phyloP scores from a whole-genome alignment of 2,329 filamentous ascomycete species.

The Nakataea oryzae region DNA sequence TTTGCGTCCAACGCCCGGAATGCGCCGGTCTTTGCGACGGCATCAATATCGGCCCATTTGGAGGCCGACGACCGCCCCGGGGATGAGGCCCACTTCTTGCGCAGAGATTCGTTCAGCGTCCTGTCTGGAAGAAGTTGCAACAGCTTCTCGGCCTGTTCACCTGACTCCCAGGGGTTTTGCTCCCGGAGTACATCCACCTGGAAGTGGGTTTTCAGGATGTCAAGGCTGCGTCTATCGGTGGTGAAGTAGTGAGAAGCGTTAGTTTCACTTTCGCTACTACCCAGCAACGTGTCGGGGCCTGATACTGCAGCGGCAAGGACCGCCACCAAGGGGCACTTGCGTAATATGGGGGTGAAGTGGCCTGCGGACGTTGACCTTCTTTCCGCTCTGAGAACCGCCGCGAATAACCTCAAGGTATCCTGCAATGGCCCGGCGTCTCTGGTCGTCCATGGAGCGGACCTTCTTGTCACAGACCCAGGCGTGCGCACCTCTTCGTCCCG shows the following conservation, averaged over 20 bases:
- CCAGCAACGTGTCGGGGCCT: too few species aligned
- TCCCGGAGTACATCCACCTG: conserved; percentile 68
- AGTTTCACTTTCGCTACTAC: conserved; percentile 5
- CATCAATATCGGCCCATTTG: conserved; percentile 94
- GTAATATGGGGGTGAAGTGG: conserved; percentile 84
- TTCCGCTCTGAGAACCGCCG: conserved; percentile 75
- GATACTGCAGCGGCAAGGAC: neutral
- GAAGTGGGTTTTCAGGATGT: conserved; percentile 77
- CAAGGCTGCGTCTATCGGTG: conserved; percentile 54
- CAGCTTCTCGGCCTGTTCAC: conserved; percentile 65
- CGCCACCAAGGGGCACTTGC: conserved; percentile 20
- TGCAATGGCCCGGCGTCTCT: conserved; percentile 73
- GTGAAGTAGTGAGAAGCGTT: conserved; percentile 25
- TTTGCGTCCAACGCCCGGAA: conserved; percentile 62
- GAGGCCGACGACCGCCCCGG: conserved; percentile 64
- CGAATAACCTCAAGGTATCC: conserved; percentile 86
- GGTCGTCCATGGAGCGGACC: conserved; percentile 75
- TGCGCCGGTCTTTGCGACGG: conserved; percentile 65
- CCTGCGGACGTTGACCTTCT: conserved; percentile 73
- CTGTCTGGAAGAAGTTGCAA: conserved; percentile 78
- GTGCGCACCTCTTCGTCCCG: conserved; percentile 89
- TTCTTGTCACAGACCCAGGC: conserved; percentile 95
- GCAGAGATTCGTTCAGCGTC: conserved; percentile 64
- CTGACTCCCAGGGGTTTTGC: conserved; percentile 74
- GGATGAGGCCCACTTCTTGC: conserved; percentile 82